Evolutionary conservation across 306 rosid species (phyloP), one percentile per base, ranked within the genome.

Genomic region (Cicer chorassanicum): DNA sequence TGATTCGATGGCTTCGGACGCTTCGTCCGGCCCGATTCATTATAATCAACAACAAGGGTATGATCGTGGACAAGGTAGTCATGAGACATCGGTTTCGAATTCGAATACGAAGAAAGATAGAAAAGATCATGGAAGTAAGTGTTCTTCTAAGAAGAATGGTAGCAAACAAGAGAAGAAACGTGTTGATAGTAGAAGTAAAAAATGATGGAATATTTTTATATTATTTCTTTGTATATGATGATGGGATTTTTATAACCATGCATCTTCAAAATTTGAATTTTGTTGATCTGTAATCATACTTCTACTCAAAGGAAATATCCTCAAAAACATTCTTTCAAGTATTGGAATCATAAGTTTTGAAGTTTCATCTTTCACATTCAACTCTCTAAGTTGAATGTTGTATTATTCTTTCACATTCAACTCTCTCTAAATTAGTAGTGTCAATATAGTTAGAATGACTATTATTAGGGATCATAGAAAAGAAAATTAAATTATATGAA

Each of bases 1-100:
- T 51, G 96, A 88, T 81, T 92, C 96, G 1, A 82, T 88, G 96
- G 93, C 93, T 68, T 92, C 97, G 0, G 96, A 92, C 74, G 93
- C 97, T 55, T 92, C 97, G 0, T 90, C 96, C 3, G 92, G 93
- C 40, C 93, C 90, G 9, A 65, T 82, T 75, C 66, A 81, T 63
- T 79, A 80, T 16, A 2, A 16, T 2, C 29, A 51, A 54, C 70
- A 68, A 9, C 64, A 78, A 7, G n/a, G 38, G 9, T 70, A 29
- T 65, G 29, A 70, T 24, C 68, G 24, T 1, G 40, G 73, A 8
- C 55, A 83, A 41, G 71, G 68, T 11, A 68, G 74, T 43, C 78
- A 82, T 2, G 82, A 80, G 6, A 13, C 76, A 0, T 72, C 81
- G 7, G 72, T 63, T 4, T 81, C 73, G 4, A 29, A 29, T 4